A percentile compares a stretch with the other conserved stretches of the same genome.
Evolutionary conservation across 2,329 filamentous ascomycete genomes (phyloP).

Genomic region (Penicillium janthinellum): DNA sequence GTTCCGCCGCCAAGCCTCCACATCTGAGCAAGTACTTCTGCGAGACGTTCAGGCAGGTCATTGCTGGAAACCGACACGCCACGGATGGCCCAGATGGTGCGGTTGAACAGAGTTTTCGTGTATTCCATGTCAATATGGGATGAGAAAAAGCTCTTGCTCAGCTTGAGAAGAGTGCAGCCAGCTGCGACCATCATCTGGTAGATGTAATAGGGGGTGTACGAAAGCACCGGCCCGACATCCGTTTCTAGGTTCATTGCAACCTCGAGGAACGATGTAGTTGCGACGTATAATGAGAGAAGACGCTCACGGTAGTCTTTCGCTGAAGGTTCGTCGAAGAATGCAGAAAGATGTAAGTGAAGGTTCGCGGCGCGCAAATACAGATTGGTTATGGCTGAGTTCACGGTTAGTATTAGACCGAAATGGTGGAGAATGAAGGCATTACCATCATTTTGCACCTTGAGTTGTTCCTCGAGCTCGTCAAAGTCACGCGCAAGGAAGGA

Average conservation of each 20-base stretch:
- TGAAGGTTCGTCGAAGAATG: constrained; percentile 53
- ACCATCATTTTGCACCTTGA: constrained; percentile 46
- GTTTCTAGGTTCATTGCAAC: constrained; percentile 49
- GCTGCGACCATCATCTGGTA: constrained; percentile 69
- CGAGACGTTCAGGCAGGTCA: constrained; percentile 64
- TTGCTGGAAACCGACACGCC: constrained; percentile 63
- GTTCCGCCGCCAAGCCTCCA: constrained; percentile 56
- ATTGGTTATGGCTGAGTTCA: constrained; percentile 44
- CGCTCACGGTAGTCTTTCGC: constrained; percentile 50
- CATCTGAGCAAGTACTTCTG: constrained; percentile 66
- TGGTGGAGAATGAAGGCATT: constrained; percentile 16
- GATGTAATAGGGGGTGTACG: constrained; percentile 62
- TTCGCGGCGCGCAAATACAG: constrained; percentile 51
- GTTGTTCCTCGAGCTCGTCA: constrained; percentile 56
- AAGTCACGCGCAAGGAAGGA: constrained; percentile 51
- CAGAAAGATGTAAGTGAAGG: constrained; percentile 52
- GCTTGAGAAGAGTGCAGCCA: constrained; percentile 64
- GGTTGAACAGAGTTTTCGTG: constrained; percentile 59
- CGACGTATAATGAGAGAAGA: constrained; percentile 48
- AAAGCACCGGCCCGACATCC: constrained; percentile 50
- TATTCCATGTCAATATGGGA: constrained; percentile 58
- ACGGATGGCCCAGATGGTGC: constrained; percentile 61
- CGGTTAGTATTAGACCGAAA: constrained; percentile 9
- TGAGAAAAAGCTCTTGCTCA: constrained; percentile 67
- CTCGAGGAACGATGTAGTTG: constrained; percentile 51